Percentiles rank a stretch among this genome's conserved stretches.
These are phyloP conservation scores for Xylaria sp. DNA, from an alignment of 2,329 filamentous ascomycete genomes.

Conservation along the genomic window DNA sequence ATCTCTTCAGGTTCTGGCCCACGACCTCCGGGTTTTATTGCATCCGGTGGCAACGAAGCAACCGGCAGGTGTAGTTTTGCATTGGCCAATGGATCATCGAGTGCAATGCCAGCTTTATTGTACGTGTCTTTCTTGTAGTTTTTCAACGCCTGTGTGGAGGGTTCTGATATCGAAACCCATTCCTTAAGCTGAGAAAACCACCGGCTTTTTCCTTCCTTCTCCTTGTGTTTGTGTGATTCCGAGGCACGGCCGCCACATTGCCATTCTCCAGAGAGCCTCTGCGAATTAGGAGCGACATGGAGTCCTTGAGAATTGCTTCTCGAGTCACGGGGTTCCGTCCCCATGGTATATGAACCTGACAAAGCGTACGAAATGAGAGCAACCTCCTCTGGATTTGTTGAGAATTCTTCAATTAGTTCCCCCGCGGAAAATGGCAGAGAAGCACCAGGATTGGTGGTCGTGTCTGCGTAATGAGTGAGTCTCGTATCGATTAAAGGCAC, in stretches of 20 bases:
- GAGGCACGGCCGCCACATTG: slow-evolving; percentile 27
- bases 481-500: slow-evolving; percentile 42
- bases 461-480: slow-evolving; percentile 29
- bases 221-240: slow-evolving; percentile 44
- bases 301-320: slow-evolving; percentile 25
- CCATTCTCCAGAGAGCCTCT: slow-evolving; percentile 17
- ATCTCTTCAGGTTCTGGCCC: slow-evolving; percentile 61
- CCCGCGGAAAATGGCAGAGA: slow-evolving; percentile 23
- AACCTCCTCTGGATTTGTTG: slow-evolving; percentile 10
- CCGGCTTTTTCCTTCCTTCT: slow-evolving; percentile 47
- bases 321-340: slow-evolving; percentile 30
- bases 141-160: slow-evolving; percentile 61
- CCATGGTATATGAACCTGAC: slow-evolving; percentile 21
- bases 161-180: slow-evolving; percentile 63
- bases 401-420: slow-evolving; percentile 24
- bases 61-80: slow-evolving; percentile 61
- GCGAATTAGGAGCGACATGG: neutral
- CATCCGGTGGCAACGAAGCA: slow-evolving; percentile 58
- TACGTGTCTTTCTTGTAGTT: slow-evolving; percentile 58
- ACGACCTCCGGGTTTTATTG: slow-evolving; percentile 57
- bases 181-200: slow-evolving; percentile 60
- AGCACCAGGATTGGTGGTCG: slow-evolving; percentile 4
- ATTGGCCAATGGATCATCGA: slow-evolving; percentile 57
- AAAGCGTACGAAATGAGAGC: slow-evolving; percentile 22
- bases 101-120: slow-evolving; percentile 57